Conservation (phyloP, 2,329 filamentous ascomycete species). For the Aurifilum marmelostoma region DNA sequence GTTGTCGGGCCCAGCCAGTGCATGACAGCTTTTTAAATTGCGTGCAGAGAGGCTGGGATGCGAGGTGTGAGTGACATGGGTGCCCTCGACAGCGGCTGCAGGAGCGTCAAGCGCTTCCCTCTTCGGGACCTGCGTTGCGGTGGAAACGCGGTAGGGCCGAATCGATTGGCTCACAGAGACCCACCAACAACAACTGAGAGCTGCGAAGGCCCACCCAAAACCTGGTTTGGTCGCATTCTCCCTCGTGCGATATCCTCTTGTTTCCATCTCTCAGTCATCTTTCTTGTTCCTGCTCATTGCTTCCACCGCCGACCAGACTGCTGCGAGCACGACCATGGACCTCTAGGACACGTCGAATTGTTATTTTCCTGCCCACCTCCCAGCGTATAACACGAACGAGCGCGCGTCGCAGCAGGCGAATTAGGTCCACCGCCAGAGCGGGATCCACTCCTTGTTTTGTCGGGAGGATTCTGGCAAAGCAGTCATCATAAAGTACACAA, state of each 20-base stretch:
- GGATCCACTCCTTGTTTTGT: conserved; percentile 26
- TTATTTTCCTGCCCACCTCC: conserved; percentile 18
- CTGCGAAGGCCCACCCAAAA: conserved; percentile 26
- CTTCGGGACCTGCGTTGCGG: conserved; percentile 25
- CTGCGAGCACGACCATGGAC: conserved; percentile 25
- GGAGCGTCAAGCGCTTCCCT: conserved; percentile 4
- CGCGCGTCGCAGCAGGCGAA: conserved; percentile 11
- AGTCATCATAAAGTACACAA: neutral
- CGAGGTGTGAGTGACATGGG: neutral
- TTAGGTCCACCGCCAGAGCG: neutral
- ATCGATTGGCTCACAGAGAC: conserved; percentile 19
- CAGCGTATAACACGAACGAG: conserved; percentile 14
- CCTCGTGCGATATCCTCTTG: conserved; percentile 22
- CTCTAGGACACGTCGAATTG: conserved; percentile 28
- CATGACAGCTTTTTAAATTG: conserved; percentile 13
- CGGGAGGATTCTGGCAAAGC: conserved; percentile 21
- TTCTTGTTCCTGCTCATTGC: conserved; percentile 11
- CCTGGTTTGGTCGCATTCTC: conserved; percentile 24
- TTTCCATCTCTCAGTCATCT: conserved; percentile 11
- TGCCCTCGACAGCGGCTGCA: neutral
- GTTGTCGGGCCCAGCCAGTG: neutral
- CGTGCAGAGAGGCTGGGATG: conserved; percentile 1
- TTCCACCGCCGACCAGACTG: conserved; percentile 16
- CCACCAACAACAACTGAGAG: conserved; percentile 25
- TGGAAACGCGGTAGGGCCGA: conserved; percentile 22